phyloP scores from a whole-genome alignment of 331 rosid species.

The Acacia concinna region DNA sequence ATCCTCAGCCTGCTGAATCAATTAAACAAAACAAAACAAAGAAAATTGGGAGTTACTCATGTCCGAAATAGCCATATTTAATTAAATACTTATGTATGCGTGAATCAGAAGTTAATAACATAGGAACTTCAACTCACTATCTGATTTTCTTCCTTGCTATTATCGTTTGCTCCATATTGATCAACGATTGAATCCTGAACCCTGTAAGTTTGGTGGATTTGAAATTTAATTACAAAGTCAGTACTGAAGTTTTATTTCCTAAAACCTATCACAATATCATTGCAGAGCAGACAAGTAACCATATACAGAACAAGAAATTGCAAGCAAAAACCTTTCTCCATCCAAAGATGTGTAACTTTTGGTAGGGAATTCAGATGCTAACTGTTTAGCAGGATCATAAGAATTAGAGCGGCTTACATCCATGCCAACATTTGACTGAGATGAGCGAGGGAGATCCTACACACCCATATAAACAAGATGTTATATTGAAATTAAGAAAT shows the following conservation, averaged over 20 bases:
- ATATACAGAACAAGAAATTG: constrained; percentile 18
- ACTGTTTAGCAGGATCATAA: constrained; percentile 64
- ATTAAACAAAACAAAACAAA: constrained; percentile 27
- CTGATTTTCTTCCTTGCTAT: constrained; percentile 50
- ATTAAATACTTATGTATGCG: constrained; percentile 12
- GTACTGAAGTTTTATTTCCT: neutral
- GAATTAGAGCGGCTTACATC: constrained; percentile 61
- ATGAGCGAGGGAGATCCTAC: constrained; percentile 59
- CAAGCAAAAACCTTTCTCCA: constrained; percentile 60
- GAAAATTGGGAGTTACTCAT: constrained; percentile 34
- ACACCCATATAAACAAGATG: constrained; percentile 23
- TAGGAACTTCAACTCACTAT: constrained; percentile 57
- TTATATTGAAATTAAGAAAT: neutral
- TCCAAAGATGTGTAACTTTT: constrained; percentile 40
- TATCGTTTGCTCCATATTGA: constrained; percentile 42
- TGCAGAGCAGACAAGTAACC: constrained; percentile 15
- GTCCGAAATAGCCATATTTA: constrained; percentile 18
- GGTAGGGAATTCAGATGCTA: constrained; percentile 60
- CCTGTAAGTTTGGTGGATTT: constrained; percentile 42
- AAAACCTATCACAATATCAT: constrained; percentile 22
- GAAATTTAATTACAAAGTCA: constrained; percentile 4
- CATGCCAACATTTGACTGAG: constrained; percentile 48
- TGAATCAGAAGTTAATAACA: constrained; percentile 18
- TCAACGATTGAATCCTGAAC: constrained; percentile 43
- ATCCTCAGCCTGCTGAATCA: constrained; percentile 61